Base-by-base conservation (phyloP, 345 rosid genomes). In the Aegle marmelos region DNA sequence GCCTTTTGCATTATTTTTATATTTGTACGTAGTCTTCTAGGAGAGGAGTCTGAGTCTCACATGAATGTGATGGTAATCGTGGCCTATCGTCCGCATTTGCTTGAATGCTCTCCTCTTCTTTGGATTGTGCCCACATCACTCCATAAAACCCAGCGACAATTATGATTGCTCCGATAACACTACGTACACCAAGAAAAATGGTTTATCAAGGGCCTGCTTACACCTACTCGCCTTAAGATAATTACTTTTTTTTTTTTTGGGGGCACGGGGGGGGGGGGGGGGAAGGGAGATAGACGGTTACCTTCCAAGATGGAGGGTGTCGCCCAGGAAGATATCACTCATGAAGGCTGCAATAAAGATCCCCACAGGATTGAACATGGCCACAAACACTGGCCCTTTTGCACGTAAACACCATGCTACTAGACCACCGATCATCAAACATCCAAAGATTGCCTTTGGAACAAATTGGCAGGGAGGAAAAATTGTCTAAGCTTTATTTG, bases 351-450 rank as follows among this genome's bases (percentile, higher is more conserved):
- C 91, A 78, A 86, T 73, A 36, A 84, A 88, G 37, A 87, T 88
- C 56, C 90, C 80, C 67, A 88, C 54, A 7, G 93, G 91, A 74
- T 86, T 88, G 84, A 90, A 90, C 84, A 82, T 84, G 75, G 88
- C 90, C 63, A 90, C 91, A 65, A 90, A 90, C 25, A 87, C 81
- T 4, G 93, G 91, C 66, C 93, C 93, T 83, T 90, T 88, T 62
- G 70, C 76, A 10, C 56, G 83, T 71, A 88, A 81, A 84, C 89
- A 84, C 87, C 90, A 88, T 67, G 89, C 74, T 45, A 37, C 0
- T 13, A 83, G 78, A 24, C 39, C 59, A 57, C 10, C 83, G 28
- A 84, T 70, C 62, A 82, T 72, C 83, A 83, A 81, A 84, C 25
- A 76, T 50, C 91, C 93, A 66, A 80, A 81, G 13, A 88, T 50